Base-by-base conservation (phyloP, 1,284 basidiomycete species). In the Cutaneotrichosporon sp. region DNA sequence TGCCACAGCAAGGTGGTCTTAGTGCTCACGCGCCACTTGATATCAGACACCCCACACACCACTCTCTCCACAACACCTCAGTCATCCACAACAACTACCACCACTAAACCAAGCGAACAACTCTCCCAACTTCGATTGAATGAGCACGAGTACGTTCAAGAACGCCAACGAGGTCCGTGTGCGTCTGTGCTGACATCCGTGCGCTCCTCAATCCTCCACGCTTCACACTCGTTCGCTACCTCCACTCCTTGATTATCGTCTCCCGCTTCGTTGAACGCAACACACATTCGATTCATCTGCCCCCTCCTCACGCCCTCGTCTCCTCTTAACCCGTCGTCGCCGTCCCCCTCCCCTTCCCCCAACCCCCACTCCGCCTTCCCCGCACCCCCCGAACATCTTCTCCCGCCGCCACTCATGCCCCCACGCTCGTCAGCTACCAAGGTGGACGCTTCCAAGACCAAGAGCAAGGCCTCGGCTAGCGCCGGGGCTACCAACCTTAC, bases 401-500 rank as follows among this genome's bases (percentile, higher is more conserved):
- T 29, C 16, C 47, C 9, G 36, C 16, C 47, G 47, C n/a, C 59
- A 10, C 31, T 54, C 50, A 54, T 50, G 42, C 62, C 60, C 46
- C 47, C 47, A 29, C 47, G 47, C 7, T n/a, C 47, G 22, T 13
- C 64, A 63, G 65, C 65, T 63, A 63, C 64, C 77, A 80, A 79
- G 75, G 78, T 79, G 78, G 76, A 79, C 74, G 74, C 73, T 72
- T 72, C 72, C 66, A 77, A 77, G 72, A 71, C 76, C 69, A 72
- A 76, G 61, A 73, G 67, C 63, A 68, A 70, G 66, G 66, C 68
- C 60, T 65, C 68, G 56, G 64, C 68, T 46, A 71, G 60, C 49
- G 68, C 69, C 63, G 78, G 74, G 69, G 72, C 78, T 59, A 73
- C 74, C 59, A 92, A 92, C 80, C 86, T 92, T 78, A 69, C 72